These are phyloP conservation scores for Pyrenula massariospora DNA, from an alignment of 495 filamentous ascomycete species.

Conservation along the genomic window DNA sequence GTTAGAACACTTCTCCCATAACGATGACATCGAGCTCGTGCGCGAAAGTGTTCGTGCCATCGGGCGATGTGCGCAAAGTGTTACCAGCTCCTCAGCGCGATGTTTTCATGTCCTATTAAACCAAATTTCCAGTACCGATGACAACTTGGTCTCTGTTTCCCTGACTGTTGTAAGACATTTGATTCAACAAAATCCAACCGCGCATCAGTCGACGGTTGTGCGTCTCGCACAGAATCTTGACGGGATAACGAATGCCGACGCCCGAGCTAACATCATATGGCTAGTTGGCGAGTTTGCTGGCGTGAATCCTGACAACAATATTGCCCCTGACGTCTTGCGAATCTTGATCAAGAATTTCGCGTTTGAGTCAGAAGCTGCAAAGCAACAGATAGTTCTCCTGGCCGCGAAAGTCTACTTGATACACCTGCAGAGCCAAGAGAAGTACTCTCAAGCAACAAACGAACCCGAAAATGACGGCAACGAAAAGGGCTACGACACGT, in stretches of 20 bases:
- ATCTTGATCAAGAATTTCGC: constrained; percentile 76
- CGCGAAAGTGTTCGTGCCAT: constrained; percentile 84
- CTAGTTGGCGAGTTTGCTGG: constrained; percentile 90
- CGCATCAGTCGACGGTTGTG: constrained; percentile 71
- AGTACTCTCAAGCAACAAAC: constrained; percentile 10
- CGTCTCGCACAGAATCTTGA: constrained; percentile 88
- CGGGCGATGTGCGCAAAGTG: constrained; percentile 78
- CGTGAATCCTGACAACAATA: constrained; percentile 63
- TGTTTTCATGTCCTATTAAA: constrained; percentile 72
- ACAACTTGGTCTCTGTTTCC: constrained; percentile 78
- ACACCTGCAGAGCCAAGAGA: constrained; percentile 45
- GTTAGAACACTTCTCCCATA: constrained; percentile 79
- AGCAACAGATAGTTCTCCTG: constrained; percentile 81
- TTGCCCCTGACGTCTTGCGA: constrained; percentile 87
- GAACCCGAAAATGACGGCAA: constrained; percentile 7
- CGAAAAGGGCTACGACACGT: constrained; percentile 10
- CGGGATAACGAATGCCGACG: constrained; percentile 68
- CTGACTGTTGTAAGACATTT: constrained; percentile 89
- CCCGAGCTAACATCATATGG: constrained; percentile 91
- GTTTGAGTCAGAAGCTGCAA: constrained; percentile 72
- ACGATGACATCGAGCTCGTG: constrained; percentile 64
- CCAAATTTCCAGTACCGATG: constrained; percentile 75
- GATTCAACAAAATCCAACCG: constrained; percentile 77
- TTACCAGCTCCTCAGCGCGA: constrained; percentile 52
- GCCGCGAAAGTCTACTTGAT: constrained; percentile 93